These are phyloP conservation scores for Botrytis aclada DNA, from an alignment of 2,329 filamentous ascomycete genomes.

Conservation along the genomic window DNA sequence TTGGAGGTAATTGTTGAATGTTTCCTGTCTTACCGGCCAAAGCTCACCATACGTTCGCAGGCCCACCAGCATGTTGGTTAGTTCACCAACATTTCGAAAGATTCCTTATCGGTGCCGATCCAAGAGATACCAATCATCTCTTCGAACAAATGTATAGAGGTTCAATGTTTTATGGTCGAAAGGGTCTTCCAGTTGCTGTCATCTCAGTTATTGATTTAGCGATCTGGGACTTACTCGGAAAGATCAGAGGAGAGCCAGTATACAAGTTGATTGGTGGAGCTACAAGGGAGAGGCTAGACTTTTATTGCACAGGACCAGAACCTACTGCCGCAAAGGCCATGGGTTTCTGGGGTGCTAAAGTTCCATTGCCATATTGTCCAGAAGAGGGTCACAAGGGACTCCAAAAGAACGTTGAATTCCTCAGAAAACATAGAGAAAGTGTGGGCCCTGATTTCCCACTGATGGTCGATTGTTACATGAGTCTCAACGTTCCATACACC, in stretches of 20 bases:
- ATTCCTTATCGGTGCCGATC: constrained; percentile 85
- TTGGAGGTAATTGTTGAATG: constrained; percentile 59
- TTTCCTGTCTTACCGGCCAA: neutral
- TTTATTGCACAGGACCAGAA: constrained; percentile 92
- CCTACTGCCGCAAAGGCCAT: constrained; percentile 75
- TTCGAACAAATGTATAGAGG: constrained; percentile 97
- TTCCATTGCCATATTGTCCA: constrained; percentile 84
- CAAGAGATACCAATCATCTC: constrained; percentile 83
- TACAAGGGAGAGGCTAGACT: constrained; percentile 78
- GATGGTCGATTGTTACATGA: constrained; percentile 98
- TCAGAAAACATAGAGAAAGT: constrained; percentile 77
- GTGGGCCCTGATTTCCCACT: constrained; percentile 89
- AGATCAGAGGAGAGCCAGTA: constrained; percentile 87
- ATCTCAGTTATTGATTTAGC: constrained; percentile 94
- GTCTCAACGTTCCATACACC: constrained; percentile 85
- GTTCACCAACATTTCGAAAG: constrained; percentile 90
- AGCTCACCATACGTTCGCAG: constrained; percentile 37
- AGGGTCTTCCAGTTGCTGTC: constrained; percentile 83
- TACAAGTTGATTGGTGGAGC: constrained; percentile 92
- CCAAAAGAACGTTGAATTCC: constrained; percentile 83
- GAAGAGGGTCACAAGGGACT: constrained; percentile 81
- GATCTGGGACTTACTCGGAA: constrained; percentile 87
- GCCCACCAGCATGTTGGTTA: constrained; percentile 90
- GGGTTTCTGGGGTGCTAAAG: constrained; percentile 90
- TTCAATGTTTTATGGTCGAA: constrained; percentile 95